phyloP scores from a whole-genome alignment of 2,329 filamentous ascomycete species.

The Microdochium nivale region DNA sequence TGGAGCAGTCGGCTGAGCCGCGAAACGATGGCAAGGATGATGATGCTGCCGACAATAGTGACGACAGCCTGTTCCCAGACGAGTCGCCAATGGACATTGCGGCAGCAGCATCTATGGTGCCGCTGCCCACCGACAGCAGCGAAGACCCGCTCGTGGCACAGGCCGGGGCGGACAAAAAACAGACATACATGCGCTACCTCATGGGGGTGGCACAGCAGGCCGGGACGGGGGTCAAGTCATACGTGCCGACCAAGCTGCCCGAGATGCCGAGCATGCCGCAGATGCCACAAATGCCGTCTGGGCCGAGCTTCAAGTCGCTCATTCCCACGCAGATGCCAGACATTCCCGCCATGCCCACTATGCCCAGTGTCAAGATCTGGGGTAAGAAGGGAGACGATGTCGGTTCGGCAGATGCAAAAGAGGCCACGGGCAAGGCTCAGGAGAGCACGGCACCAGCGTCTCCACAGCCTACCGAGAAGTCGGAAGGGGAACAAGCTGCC shows the following conservation, averaged over 20 bases:
- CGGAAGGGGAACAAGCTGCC: too few species aligned
- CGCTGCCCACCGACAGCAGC: conserved; percentile 33
- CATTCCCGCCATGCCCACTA: conserved; percentile 23
- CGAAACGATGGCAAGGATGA: conserved; percentile 9
- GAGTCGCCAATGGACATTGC: conserved; percentile 44
- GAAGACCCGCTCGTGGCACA: conserved; percentile 18
- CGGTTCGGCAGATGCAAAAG: too few species aligned
- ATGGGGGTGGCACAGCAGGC: conserved; percentile 40
- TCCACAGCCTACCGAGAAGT: too few species aligned
- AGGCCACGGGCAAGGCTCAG: background rate
- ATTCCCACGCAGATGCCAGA: conserved; percentile 20
- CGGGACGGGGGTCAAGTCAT: conserved; percentile 34
- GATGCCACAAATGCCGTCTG: conserved; percentile 19
- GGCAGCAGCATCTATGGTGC: conserved; percentile 40
- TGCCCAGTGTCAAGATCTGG: conserved; percentile 18
- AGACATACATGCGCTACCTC: conserved; percentile 39
- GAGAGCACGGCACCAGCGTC: background rate
- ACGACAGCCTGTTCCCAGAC: conserved; percentile 20
- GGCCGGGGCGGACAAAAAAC: conserved; percentile 25
- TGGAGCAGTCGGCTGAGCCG: conserved; percentile 4
- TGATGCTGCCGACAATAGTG: too few species aligned
- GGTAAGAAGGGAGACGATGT: conserved; percentile 5
- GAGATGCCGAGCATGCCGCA: conserved; percentile 26
- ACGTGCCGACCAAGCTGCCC: conserved; percentile 34
- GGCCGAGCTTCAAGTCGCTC: conserved; percentile 22